Percentiles rank a stretch among this genome's conserved stretches.
These are phyloP conservation scores for Picea glauca DNA, from an alignment of 75 land plant genomes.

Conservation along the genomic window DNA sequence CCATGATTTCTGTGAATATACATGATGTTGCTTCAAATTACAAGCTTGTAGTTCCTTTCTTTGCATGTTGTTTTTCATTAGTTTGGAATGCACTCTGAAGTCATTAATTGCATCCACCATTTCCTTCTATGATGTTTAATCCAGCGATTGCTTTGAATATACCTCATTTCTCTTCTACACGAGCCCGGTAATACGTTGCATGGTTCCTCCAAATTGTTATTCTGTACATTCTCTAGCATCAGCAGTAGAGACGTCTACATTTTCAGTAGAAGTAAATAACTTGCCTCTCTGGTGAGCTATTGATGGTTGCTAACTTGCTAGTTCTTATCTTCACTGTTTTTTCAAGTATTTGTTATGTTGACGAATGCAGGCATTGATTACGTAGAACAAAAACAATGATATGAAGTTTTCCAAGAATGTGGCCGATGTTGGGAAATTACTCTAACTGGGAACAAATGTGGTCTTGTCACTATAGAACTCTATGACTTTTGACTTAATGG, in stretches of 20 bases:
- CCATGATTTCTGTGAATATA: neutral
- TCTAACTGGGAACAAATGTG: neutral
- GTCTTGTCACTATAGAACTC: neutral
- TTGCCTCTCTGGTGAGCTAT: neutral
- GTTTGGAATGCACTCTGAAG: neutral
- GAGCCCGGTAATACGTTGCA: neutral
- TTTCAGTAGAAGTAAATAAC: neutral
- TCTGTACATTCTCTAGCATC: neutral
- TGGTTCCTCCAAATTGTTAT: neutral
- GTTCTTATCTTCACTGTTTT: neutral
- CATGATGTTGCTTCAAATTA: neutral
- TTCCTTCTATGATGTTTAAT: neutral
- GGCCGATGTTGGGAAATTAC: neutral
- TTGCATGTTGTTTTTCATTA: neutral
- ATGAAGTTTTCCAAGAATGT: neutral
- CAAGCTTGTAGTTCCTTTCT: neutral
- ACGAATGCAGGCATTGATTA: neutral
- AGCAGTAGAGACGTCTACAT: neutral
- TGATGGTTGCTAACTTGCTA: neutral
- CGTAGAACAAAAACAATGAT: neutral
- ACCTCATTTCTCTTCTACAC: neutral
- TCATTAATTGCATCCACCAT: neutral
- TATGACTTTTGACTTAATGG: neutral
- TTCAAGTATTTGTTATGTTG: neutral
- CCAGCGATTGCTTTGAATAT: neutral